Evolutionary conservation across 768 basidiomycete species (phyloP).

Genomic region (Tulasnella sp.): DNA sequence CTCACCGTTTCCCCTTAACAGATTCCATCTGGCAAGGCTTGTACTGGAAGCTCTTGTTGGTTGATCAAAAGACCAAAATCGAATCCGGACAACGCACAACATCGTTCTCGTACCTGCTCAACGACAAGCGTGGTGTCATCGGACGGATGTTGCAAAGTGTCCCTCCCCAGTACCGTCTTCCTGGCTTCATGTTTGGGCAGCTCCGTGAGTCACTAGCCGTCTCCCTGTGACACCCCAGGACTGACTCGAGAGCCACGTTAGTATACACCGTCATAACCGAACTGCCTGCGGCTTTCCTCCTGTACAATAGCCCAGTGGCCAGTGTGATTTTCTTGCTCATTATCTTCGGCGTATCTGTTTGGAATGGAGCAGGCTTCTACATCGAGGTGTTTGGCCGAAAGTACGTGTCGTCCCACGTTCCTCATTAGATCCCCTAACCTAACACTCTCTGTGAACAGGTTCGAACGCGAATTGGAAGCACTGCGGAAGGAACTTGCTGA

Average conservation of each 20-base stretch:
- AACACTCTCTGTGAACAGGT: constrained; percentile 47
- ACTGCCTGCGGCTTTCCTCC: constrained; percentile 73
- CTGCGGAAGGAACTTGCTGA: constrained; percentile 87
- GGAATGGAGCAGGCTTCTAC: constrained; percentile 96
- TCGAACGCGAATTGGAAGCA: constrained; percentile 87
- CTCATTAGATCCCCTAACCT: constrained; percentile 26
- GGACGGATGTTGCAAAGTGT: constrained; percentile 64
- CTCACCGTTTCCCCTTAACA: constrained; percentile 36
- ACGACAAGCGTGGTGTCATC: constrained; percentile 80
- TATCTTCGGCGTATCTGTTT: constrained; percentile 83
- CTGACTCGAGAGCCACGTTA: constrained; percentile 34
- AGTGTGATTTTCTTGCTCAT: constrained; percentile 71
- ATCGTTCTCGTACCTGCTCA: constrained; percentile 81
- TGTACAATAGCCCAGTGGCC: constrained; percentile 77
- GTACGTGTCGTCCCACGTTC: constrained; percentile 40
- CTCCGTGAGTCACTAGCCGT: constrained; percentile 47
- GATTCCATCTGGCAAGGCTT: constrained; percentile 89
- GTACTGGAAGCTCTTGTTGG: constrained; percentile 94
- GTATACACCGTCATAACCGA: constrained; percentile 85
- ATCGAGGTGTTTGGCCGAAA: constrained; percentile 96
- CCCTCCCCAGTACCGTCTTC: constrained; percentile 57
- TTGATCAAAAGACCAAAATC: constrained; percentile 85
- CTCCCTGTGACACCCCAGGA: background rate
- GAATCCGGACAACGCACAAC: constrained; percentile 88
- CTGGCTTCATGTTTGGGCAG: constrained; percentile 80